Evolutionary conservation across 768 basidiomycete species (phyloP).

Genomic region (Pisolithus sp.): DNA sequence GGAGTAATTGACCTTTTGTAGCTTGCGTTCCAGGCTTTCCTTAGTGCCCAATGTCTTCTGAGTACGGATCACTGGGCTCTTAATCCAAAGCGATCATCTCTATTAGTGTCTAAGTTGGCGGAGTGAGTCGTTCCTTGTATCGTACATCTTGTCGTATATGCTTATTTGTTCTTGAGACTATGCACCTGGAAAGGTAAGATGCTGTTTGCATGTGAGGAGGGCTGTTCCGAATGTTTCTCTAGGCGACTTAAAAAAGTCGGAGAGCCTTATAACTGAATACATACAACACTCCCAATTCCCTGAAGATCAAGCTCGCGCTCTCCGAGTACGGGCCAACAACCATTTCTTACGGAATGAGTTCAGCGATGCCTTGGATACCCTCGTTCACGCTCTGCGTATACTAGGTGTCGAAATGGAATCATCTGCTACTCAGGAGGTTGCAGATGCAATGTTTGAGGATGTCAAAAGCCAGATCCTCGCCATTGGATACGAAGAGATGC

Average conservation of each 20-base stretch:
- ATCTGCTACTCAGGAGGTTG: slow-evolving; percentile 45
- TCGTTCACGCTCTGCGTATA: slow-evolving; percentile 49
- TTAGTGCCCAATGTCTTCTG: slow-evolving; percentile 52
- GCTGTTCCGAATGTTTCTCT: slow-evolving; percentile 1
- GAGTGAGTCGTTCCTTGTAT: slow-evolving; percentile 38
- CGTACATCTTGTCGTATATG: background rate
- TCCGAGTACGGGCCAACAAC: slow-evolving; percentile 58
- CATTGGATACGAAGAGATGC: slow-evolving; percentile 62
- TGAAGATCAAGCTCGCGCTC: slow-evolving; percentile 50
- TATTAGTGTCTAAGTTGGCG: slow-evolving; percentile 50
- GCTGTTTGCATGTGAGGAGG: background rate
- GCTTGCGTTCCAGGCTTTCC: slow-evolving; percentile 58
- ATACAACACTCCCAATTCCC: slow-evolving; percentile 39
- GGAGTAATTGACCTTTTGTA: slow-evolving; percentile 17
- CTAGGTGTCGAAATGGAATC: slow-evolving; percentile 58
- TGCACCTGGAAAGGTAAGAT: background rate
- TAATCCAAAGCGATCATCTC: slow-evolving; percentile 43
- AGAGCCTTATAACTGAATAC: slow-evolving; percentile 50
- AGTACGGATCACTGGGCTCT: slow-evolving; percentile 47
- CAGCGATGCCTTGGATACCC: slow-evolving; percentile 50
- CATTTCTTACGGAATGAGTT: slow-evolving; percentile 57
- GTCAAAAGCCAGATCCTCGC: slow-evolving; percentile 67
- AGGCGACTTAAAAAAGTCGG: slow-evolving; percentile 53
- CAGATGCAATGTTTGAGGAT: slow-evolving; percentile 60
- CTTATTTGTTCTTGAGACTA: background rate